Base-by-base conservation (phyloP, 2,329 filamentous ascomycete species). In the Pestalotiopsis sp. region DNA sequence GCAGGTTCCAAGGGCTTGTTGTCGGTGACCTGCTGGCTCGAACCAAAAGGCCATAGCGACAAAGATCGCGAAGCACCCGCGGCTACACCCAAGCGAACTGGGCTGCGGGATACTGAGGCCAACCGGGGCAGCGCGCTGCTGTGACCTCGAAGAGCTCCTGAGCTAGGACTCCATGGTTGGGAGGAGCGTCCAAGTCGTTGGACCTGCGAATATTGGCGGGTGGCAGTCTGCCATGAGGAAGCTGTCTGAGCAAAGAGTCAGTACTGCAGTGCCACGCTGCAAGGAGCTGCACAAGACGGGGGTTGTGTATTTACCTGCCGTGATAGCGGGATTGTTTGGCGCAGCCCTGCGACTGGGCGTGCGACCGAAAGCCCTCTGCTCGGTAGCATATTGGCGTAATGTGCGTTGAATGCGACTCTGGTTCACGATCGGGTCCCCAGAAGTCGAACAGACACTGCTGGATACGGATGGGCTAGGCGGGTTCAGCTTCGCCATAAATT, bases 281-380 rank as follows among this genome's bases (percentile, higher is more conserved):
- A 14, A 59, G 23, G 23, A 36, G 59, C 59, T 23, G n/a, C 27
- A 45, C 7, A 38, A 23, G 39, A 12, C 36, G 36, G 39, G 27
- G 20, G 23, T 14, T 7, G 5, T 27, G 27, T 73, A 17, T 73
- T 72, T 36, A 77, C 60, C 66, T 76, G 77, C 72, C 76, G 78
- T 52, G 65, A 20, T 5, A 13, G 23, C 12, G 59, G 7, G 14
- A 67, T 17, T 39, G n/a, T 49, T 38, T 49, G 66, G 70, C 77
- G 76, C 56, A 75, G 62, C 66, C 75, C 74, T 70, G 73, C 72
- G 57, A 80, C 78, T 71, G 81, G 77, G 68, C 82, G 70, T 66
- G 80, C 80, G 72, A 80, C 80, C 73, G 79, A 77, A 73, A 82
- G 77, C 75, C 81, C 82, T 81, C 82, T 81, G 71, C 82, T 83